Evolutionary conservation across 2,329 filamentous ascomycete genomes (phyloP).

Genomic region (Cyclaneusma minus): DNA sequence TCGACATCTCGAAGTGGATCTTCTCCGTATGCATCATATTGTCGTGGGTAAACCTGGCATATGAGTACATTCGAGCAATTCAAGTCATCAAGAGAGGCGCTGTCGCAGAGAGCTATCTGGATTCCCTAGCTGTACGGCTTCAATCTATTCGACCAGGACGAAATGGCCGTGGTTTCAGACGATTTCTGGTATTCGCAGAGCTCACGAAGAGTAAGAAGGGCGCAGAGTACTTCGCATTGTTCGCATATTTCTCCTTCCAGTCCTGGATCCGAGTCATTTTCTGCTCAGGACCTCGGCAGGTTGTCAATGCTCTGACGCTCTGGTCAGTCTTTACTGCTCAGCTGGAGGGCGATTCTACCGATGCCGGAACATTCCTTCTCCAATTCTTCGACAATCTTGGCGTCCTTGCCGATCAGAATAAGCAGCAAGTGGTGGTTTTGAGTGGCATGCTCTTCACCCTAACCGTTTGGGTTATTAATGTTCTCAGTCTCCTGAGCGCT

Average conservation of each 20-base stretch:
- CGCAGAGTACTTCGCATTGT: constrained; percentile 57
- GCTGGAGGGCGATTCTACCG: constrained; percentile 38
- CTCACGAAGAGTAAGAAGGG: constrained; percentile 59
- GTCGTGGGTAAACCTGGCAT: constrained; percentile 68
- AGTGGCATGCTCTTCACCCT: constrained; percentile 88
- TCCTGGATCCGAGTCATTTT: constrained; percentile 80
- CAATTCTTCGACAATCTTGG: constrained; percentile 77
- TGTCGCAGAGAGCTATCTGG: constrained; percentile 82
- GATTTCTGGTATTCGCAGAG: constrained; percentile 61
- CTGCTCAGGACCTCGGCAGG: constrained; percentile 83
- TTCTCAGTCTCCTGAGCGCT: constrained; percentile 60
- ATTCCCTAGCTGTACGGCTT: constrained; percentile 69
- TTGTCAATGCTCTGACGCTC: constrained; percentile 77
- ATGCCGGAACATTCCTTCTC: constrained; percentile 46
- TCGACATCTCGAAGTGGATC: constrained; percentile 81
- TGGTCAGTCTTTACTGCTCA: constrained; percentile 69
- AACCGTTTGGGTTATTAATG: constrained; percentile 73
- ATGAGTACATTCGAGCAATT: constrained; percentile 65
- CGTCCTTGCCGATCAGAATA: constrained; percentile 55
- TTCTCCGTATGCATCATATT: constrained; percentile 86
- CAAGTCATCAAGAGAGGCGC: constrained; percentile 73
- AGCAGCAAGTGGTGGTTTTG: constrained; percentile 67
- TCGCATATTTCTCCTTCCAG: constrained; percentile 54
- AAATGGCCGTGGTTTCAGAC: constrained; percentile 62
- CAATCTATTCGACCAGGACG: constrained; percentile 64